phyloP scores from a whole-genome alignment of 805 yeast species.

The Blastobotrys attinorum region DNA sequence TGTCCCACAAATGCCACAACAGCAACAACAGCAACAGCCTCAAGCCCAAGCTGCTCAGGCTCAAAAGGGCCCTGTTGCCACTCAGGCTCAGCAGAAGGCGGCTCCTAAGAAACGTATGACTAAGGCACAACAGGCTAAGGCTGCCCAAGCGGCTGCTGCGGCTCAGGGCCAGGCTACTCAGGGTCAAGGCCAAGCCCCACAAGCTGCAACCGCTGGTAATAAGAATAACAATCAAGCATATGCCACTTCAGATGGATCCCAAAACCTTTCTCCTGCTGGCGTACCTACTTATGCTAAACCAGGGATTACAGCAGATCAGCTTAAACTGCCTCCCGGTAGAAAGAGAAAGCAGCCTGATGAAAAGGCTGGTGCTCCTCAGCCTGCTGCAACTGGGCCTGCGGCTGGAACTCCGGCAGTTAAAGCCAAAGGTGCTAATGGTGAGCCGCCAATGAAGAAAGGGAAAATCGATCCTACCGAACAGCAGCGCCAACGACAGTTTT shows the following conservation, averaged over 20 bases:
- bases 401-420: slow-evolving; percentile 12
- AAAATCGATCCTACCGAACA: slow-evolving; percentile 14
- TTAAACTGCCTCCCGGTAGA: slow-evolving; percentile 18
- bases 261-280: slow-evolving; percentile 16
- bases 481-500: slow-evolving; percentile 6
- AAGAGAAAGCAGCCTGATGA: slow-evolving; percentile 7
- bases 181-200: not conserved
- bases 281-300: slow-evolving; percentile 19
- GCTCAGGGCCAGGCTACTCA: not conserved
- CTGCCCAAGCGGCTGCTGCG: not conserved
- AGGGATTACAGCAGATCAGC: slow-evolving; percentile 21
- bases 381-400: slow-evolving; percentile 18
- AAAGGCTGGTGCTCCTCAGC: slow-evolving; percentile 6
- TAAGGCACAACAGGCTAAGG: not conserved
- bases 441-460: slow-evolving; percentile 17
- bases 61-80: not conserved
- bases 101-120: not conserved
- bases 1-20: slow-evolving; percentile 5
- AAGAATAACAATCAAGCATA: no score
- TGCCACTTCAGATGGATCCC: not conserved
- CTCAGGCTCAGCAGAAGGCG: not conserved
- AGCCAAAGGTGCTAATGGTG: slow-evolving; percentile 2
- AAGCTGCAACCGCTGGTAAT: slow-evolving; percentile 4
- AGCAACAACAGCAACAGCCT: slow-evolving; percentile 6
- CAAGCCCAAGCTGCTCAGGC: slow-evolving; percentile 1